Base-by-base conservation (phyloP, 805 yeast species). In the Kazachstania taianensis region DNA sequence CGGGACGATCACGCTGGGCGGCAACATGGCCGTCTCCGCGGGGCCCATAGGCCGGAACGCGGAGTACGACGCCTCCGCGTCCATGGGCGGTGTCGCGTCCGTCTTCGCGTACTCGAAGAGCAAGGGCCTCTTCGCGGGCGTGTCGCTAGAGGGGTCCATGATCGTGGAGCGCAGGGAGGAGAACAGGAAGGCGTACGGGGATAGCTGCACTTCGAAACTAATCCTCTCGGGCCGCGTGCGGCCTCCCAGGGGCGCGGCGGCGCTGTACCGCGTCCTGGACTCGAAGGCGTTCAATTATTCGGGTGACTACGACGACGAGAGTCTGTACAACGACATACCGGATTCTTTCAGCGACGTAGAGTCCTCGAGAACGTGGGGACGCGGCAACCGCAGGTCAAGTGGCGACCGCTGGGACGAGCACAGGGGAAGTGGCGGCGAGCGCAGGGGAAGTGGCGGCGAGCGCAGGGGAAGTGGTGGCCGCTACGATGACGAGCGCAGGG, bases 11-110 rank as follows among this genome's bases (percentile, higher is more conserved):
- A 92, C 97, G 3, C 67, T 92, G 32, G 98, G 98, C 50, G 95
- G 96, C 43, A 92, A 92, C 52, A 69, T 89, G 23, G 84, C 96
- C 14, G 79, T 92, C 20, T 96, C 98, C 9, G 97, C 96, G 1
- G 98, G 98, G 25, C 97, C 98, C 0, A 64, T 92, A 44, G 98
- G 98, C 35, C 77, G 98, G 62, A 86, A 82, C 50, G 97, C 96
- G 3, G 98, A 92, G 61, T 96, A 94, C 33, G 95, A 92, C 15
- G 97, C 95, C 14, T 73, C 94, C 18, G 97, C 96, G 1, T 84
- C 96, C 2, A 61, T 83, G 39, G 79, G 78, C 48, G 70, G 81
- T 34, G 89, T 86, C 5, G 81, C 97, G 3, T 94, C 97, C 9
- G 79, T 92, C 12, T 92, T 87, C 56, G 67, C 96, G 0, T 92